Conservation (phyloP, 2,329 filamentous ascomycete species). For the Harringtonia lauricola region DNA sequence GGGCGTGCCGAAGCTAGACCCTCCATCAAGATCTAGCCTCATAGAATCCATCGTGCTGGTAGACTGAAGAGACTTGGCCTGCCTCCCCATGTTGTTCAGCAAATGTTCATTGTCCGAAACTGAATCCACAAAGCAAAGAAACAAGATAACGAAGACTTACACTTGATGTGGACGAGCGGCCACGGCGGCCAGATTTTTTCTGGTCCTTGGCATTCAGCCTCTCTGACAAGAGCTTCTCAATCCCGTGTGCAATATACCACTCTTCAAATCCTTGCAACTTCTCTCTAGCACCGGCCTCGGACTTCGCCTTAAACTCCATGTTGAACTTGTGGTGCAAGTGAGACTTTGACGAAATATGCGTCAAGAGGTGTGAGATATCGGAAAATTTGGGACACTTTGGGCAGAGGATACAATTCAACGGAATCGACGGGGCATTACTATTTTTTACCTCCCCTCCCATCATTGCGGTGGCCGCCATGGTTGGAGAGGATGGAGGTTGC, state of each 20-base stretch:
- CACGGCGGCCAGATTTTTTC: conserved; percentile 30
- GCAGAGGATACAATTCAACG: conserved; percentile 74
- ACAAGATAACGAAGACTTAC: no score
- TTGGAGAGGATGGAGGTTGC: no score
- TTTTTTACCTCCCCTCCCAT: conserved; percentile 11
- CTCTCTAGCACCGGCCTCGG: conserved; percentile 52
- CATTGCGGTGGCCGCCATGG: conserved; percentile 25
- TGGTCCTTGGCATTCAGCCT: conserved; percentile 67
- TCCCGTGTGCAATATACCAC: conserved; percentile 65
- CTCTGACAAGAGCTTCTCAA: conserved; percentile 65
- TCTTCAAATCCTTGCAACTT: conserved; percentile 58
- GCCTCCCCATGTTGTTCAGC: background rate
- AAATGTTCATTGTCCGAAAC: no score
- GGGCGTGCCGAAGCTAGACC: conserved; percentile 1
- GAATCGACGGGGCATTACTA: conserved; percentile 31
- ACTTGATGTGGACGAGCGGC: conserved; percentile 12
- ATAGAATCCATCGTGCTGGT: conserved; percentile 1
- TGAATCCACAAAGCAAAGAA: background rate
- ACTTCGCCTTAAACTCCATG: conserved; percentile 59
- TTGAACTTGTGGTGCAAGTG: conserved; percentile 80
- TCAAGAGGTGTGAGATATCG: conserved; percentile 83
- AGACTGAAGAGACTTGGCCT: conserved; percentile 1
- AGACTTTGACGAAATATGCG: conserved; percentile 86
- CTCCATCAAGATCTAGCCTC: background rate
- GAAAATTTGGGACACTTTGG: conserved; percentile 72